These are phyloP conservation scores for Microsporum audouinii DNA, from an alignment of 2,329 filamentous ascomycete species.

Conservation along the genomic window DNA sequence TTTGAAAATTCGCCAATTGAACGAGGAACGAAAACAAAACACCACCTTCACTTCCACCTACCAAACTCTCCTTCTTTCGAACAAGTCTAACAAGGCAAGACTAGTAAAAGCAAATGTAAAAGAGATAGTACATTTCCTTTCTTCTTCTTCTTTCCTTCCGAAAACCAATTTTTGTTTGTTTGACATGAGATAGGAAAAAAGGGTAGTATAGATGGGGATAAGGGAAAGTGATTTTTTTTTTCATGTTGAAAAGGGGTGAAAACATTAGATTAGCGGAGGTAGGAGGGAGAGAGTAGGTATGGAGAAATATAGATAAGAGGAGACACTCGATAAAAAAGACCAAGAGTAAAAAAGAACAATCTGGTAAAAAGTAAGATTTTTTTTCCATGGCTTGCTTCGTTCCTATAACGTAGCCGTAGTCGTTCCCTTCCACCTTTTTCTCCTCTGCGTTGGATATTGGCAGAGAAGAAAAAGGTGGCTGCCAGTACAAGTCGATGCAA, in stretches of 20 bases:
- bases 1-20: background rate
- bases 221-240: background rate
- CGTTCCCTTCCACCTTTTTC: background rate
- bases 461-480: background rate
- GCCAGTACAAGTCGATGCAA: background rate
- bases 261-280: background rate
- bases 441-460: background rate
- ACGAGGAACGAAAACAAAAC: background rate
- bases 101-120: background rate
- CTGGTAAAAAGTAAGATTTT: background rate
- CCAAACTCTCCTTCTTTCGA: background rate
- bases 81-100: background rate
- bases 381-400: background rate
- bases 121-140: constrained; percentile 1
- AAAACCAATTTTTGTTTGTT: background rate
- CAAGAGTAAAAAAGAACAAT: constrained; percentile 1
- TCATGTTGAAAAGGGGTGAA: background rate
- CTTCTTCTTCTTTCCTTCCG: background rate
- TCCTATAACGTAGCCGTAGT: background rate
- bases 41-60: background rate
- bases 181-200: background rate
- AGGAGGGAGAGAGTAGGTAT: background rate
- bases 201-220: background rate
- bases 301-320: background rate
- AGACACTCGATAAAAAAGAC: background rate